Evolutionary conservation across 495 filamentous ascomycete genomes (phyloP), one percentile per base, ranked within the genome.

Genomic region (Neurospora tetrasperma): DNA sequence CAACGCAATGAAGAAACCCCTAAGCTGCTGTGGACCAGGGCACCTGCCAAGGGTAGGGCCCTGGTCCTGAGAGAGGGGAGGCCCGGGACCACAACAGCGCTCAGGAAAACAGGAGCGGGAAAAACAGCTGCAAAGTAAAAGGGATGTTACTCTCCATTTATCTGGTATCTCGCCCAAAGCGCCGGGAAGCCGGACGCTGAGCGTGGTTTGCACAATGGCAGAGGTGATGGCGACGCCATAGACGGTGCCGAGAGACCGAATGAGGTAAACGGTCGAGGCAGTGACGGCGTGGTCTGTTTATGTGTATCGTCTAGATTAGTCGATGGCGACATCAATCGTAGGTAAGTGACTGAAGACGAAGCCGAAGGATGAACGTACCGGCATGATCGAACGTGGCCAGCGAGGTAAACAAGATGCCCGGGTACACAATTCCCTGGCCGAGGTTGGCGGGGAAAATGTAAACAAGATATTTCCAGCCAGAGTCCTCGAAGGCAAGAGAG

Each of bases 391-490:
- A 90, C 1, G 88, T 86, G 4, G 89, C 88, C 1, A 91, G 80
- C 46, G 88, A 88, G 0, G 88, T 90, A 73, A 91, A 90, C 27
- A 91, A 76, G 54, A 90, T 89, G 0, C 83, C 86, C 0, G 89
- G 89, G 70, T 90, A 90, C 10, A 89, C 85, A 23, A 91, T 89
- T 1, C 89, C 89, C 69, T 90, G 88, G 3, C 89, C 89, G 3
- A 91, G 75, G 72, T 89, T 90, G 20, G 88, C 88, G 0, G 89
- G 89, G 69, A 91, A 86, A 20, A 90, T 85, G 74, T 87, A 90
- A 11, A 86, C 83, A 43, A 87, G 83, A 73, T 90, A 90, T 73
- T 90, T 90, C 89, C 89, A 91, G 2, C 75, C 72, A 5, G 86
- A 80, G 75, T 91, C 89, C 39, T 87, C 78, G 72, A 90, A 90